Conservation (phyloP, 169 alveolate species). For the Cyclospora cayetanensis region DNA sequence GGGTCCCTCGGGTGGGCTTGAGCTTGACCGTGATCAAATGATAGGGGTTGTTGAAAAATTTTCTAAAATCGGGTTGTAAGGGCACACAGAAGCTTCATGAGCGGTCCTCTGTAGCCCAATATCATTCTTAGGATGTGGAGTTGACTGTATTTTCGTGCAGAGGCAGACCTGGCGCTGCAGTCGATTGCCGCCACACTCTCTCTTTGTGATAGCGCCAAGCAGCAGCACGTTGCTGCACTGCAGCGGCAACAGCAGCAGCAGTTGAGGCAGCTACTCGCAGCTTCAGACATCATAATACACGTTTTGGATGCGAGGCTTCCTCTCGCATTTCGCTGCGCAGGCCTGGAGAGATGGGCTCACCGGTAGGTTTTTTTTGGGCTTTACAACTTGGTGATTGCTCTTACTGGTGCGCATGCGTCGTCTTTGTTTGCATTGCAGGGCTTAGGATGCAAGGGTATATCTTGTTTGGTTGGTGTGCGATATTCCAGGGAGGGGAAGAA, state of each 20-base stretch:
- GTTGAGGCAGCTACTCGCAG: slow-evolving; percentile 84
- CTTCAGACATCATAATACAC: slow-evolving; percentile 89
- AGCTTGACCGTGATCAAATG: too few species aligned
- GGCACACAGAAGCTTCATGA: too few species aligned
- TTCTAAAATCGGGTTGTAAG: too few species aligned
- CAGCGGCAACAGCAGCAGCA: slow-evolving; percentile 72
- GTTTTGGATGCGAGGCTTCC: slow-evolving; percentile 96
- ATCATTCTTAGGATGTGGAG: too few species aligned
- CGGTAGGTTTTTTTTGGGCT: background rate
- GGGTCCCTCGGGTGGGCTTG: slow-evolving; percentile 81
- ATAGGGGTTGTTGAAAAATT: too few species aligned
- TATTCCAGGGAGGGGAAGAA: slow-evolving; percentile 84
- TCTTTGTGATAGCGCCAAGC: slow-evolving; percentile 16
- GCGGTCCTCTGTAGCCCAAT: too few species aligned
- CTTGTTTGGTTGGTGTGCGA: background rate
- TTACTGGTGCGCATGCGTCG: background rate
- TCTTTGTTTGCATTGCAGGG: background rate
- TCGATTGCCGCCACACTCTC: slow-evolving; percentile 30
- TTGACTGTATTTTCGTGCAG: background rate
- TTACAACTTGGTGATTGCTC: background rate
- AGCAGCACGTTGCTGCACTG: slow-evolving; percentile 47
- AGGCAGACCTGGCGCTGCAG: slow-evolving; percentile 35
- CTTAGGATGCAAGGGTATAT: too few species aligned
- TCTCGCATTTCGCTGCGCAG: slow-evolving; percentile 87
- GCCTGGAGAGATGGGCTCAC: slow-evolving; percentile 87